Conservation (phyloP, 2,329 filamentous ascomycete genomes). For the Cordyceps tenuipes region DNA sequence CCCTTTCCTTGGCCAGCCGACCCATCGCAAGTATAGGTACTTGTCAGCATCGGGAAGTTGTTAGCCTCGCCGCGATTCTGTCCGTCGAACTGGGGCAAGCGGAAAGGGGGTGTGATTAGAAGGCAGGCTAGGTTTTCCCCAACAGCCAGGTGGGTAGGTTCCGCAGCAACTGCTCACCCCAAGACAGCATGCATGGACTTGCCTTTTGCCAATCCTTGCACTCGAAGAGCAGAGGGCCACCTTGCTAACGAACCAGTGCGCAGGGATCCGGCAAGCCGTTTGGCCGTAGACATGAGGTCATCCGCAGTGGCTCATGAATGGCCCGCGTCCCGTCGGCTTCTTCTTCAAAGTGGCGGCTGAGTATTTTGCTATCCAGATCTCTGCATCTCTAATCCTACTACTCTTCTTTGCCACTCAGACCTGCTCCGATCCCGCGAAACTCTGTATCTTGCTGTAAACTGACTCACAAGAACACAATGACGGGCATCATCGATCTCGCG, state of each 20-base stretch:
- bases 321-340: neutral
- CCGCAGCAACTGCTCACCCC: neutral
- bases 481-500: constrained; percentile 19
- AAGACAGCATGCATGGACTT: neutral
- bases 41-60: too few species aligned
- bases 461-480: constrained; percentile 15
- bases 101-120: neutral
- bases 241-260: neutral
- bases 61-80: too few species aligned
- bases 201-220: neutral
- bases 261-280: neutral
- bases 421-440: neutral
- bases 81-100: too few species aligned
- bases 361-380: neutral
- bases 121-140: neutral
- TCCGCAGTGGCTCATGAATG: neutral
- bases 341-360: neutral
- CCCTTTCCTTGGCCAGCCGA: too few species aligned
- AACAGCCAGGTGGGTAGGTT: neutral
- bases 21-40: too few species aligned
- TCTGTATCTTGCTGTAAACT: neutral
- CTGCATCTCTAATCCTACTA: neutral
- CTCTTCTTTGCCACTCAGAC: neutral
- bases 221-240: neutral
- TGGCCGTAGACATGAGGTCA: neutral